Percentiles rank a stretch among this genome's conserved stretches.
Evolutionary conservation across 2,329 filamentous ascomycete genomes (phyloP).

Genomic region (Coniochaeta sp.): DNA sequence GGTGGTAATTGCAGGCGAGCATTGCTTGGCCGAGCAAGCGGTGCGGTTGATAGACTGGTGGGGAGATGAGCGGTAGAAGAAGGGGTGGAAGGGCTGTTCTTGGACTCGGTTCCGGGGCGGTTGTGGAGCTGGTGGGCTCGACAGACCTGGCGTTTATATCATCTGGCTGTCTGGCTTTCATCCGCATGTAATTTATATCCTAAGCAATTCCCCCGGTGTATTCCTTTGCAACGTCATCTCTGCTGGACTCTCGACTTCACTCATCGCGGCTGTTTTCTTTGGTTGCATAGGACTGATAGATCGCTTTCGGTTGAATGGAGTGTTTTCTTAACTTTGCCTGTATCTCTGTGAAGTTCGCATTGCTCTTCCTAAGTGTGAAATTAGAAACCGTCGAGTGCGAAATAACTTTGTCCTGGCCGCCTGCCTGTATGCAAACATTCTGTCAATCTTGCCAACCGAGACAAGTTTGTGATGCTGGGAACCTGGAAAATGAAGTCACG

Average conservation of each 20-base stretch:
- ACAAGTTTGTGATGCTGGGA: too few species aligned
- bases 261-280: conserved; percentile 21
- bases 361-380: too few species aligned
- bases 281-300: conserved; percentile 32
- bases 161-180: conserved; percentile 41
- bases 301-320: conserved; percentile 14
- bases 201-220: conserved; percentile 46
- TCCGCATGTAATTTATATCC: conserved; percentile 58
- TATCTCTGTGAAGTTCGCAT: neutral
- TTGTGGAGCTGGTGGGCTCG: conserved; percentile 19
- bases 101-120: conserved; percentile 4
- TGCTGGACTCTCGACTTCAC: conserved; percentile 22
- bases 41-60: conserved; percentile 3
- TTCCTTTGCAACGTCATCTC: conserved; percentile 28
- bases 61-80: conserved; percentile 26
- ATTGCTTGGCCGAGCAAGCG: conserved; percentile 9
- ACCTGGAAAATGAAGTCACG: too few species aligned
- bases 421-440: too few species aligned
- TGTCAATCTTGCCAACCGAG: too few species aligned
- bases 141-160: conserved; percentile 26
- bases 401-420: too few species aligned
- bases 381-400: too few species aligned
- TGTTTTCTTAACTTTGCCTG: conserved; percentile 6
- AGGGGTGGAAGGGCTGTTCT: conserved; percentile 28
- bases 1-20: conserved; percentile 27